Evolutionary conservation across 495 filamentous ascomycete genomes (phyloP), one percentile per base, ranked within the genome.

Genomic region (Aspergillus ellipticus): DNA sequence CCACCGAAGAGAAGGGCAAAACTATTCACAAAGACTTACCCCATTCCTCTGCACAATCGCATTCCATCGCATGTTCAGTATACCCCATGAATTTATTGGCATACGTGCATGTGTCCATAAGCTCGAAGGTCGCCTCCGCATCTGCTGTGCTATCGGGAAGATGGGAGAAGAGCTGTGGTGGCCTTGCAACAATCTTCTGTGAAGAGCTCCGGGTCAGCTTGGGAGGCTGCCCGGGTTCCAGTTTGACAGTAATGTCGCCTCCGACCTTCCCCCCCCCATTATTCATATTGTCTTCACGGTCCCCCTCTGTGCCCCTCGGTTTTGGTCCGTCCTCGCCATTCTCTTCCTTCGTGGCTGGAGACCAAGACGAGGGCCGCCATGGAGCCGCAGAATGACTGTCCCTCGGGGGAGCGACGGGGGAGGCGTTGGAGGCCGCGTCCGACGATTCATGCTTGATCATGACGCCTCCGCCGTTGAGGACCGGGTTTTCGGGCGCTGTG

Each of bases 31-130:
- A 24, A 47, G 63, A 84, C 93, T 82, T 87, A 98, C 94, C 86
- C 90, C 91, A 96, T 76, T 96, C 90, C 73, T 96, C 90, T 51
- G 80, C 77, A 73, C 94, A 99, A 68, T 99, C 94, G 72, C 94
- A 99, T 68, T 95, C 92, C 76, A 97, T 84, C 55, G 87, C 87
- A 79, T 93, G 89, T 61, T 96, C 94, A 11, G 94, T 92, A 60
- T 86, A 85, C 21, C 94, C 94, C 73, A 97, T 86, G 53, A 87
- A 82, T 65, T 91, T 96, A 58, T 89, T 88, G 15, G 88, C 89
- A 70, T 97, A 99, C 29, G 85, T 85, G 65, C 93, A 97, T 54
- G 85, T 79, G 35, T 82, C 72, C 55, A 99, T 91, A 20, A 90
- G 77, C 54, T 89, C 80, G 63, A 99, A 99, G n/a, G 81, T 84